Conservation (phyloP, 176 grass and related monocot species). For the Tillandsia fasciculata region DNA sequence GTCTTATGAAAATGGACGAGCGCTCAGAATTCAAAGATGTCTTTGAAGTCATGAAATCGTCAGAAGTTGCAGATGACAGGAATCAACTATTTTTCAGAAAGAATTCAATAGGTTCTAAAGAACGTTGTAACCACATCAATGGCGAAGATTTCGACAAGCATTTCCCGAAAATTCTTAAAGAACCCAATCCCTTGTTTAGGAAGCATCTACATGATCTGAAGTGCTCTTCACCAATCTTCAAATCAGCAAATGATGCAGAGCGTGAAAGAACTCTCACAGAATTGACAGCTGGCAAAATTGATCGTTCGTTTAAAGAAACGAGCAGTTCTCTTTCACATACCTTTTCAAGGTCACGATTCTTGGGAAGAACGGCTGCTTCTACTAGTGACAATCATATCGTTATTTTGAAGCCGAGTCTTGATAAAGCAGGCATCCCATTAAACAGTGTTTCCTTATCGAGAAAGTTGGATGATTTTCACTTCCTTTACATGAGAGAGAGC, state of each 20-base stretch:
- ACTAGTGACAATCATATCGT: slow-evolving; percentile 28
- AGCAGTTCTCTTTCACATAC: slow-evolving; percentile 13
- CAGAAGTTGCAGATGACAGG: slow-evolving; percentile 18
- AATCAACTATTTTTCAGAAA: slow-evolving; percentile 30
- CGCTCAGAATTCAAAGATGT: slow-evolving; percentile 55
- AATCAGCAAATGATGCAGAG: slow-evolving; percentile 10
- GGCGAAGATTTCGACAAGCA: neutral
- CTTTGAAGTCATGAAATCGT: slow-evolving; percentile 31
- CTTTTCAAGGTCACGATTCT: neutral
- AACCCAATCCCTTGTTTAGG: slow-evolving; percentile 58
- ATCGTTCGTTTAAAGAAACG: slow-evolving; percentile 25
- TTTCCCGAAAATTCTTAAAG: slow-evolving; percentile 26
- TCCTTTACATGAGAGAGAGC: slow-evolving; percentile 14
- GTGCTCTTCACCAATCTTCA: slow-evolving; percentile 19
- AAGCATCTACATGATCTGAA: slow-evolving; percentile 36
- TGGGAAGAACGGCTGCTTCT: neutral
- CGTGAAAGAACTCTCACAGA: slow-evolving; percentile 13
- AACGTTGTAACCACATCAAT: slow-evolving; percentile 22
- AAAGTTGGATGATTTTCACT: slow-evolving; percentile 6
- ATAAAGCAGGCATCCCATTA: slow-evolving; percentile 21
- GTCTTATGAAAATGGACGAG: neutral
- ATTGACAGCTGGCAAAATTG: slow-evolving; percentile 25
- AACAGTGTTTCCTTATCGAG: slow-evolving; percentile 21
- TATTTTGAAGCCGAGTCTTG: slow-evolving; percentile 37
- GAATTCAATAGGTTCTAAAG: slow-evolving; percentile 11